Evolutionary conservation across 2,329 filamentous ascomycete genomes (phyloP), one percentile per base, ranked within the genome.

Genomic region (Xylariaceae sp.): DNA sequence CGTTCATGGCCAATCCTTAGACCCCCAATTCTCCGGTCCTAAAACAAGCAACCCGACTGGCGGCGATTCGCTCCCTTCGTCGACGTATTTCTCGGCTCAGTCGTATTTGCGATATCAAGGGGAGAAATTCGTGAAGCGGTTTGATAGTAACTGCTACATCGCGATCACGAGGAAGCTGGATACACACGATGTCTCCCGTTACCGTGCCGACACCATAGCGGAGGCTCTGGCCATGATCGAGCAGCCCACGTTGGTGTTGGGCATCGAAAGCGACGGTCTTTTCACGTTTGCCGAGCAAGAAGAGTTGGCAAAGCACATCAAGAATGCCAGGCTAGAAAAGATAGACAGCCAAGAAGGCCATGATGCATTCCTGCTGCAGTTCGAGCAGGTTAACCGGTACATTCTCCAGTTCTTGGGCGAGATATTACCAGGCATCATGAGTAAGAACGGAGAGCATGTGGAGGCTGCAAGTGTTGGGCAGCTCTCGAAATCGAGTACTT

Each of bases 81-180:
- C 85, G 7, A 94, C 89, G n/a, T 96, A 96, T 72, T 99, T 97
- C 73, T 97, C 94, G 0, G 94, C 94, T 0, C 94, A 99, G 70
- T 96, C 92, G 0, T 99, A 99, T 72, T 81, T 99, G 41, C 88
- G 94, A 18, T 99, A 99, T 72, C 94, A 99, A 72, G 92, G 91
- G 52, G 83, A 87, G 64, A 99, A 99, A 71, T 99, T 99, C 65
- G 94, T 97, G 64, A 91, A 89, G 71, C 88, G 94, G 9, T 99
- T 97, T 70, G 94, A 99, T 71, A 89, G 91, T 65, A 99, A 99
- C 71, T 99, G 94, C 75, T 99, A 99, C 75, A 97, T 99, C 63
- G 92, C 94, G 62, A 96, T 99, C 72, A 97, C 94, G 4, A 87
- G 94, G 65, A 99, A 99, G 72, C 82, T 99, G 15, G 94, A 99